Percentiles rank a stretch among this genome's conserved stretches.
Evolutionary conservation across 176 grass and related monocot genomes (phyloP).

Genomic region (Oryza coarctata): DNA sequence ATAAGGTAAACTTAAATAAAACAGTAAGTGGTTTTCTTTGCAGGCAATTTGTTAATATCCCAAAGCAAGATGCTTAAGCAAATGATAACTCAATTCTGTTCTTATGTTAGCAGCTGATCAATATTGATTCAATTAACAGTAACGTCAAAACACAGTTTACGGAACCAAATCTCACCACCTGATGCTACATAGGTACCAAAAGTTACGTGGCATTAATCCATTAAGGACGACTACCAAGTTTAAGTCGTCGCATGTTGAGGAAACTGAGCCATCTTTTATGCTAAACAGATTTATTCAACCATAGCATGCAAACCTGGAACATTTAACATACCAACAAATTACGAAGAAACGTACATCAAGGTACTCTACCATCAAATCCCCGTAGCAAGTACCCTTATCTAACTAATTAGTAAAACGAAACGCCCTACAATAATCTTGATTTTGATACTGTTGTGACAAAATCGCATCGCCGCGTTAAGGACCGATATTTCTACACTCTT

Average conservation of each 20-base stretch:
- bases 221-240: neutral
- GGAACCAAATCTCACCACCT: neutral
- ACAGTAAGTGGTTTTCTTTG: neutral
- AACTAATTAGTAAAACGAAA: neutral
- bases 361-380: neutral
- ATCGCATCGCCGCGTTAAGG: neutral
- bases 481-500: neutral
- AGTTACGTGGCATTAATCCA: neutral
- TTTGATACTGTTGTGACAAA: neutral
- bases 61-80: neutral
- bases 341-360: neutral
- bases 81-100: neutral
- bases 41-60: neutral
- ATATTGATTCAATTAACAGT: neutral
- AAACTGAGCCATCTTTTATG: neutral
- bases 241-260: neutral
- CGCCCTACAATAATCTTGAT: neutral
- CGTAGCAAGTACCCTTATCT: neutral
- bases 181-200: neutral
- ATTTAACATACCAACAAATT: neutral
- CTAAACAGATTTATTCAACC: neutral
- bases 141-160: neutral
- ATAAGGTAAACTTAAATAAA: neutral
- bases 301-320: neutral
- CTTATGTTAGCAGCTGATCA: neutral